Evolutionary conservation across 345 rosid genomes (phyloP), one percentile per base, ranked within the genome.

Genomic region (Aurinia saxatilis): DNA sequence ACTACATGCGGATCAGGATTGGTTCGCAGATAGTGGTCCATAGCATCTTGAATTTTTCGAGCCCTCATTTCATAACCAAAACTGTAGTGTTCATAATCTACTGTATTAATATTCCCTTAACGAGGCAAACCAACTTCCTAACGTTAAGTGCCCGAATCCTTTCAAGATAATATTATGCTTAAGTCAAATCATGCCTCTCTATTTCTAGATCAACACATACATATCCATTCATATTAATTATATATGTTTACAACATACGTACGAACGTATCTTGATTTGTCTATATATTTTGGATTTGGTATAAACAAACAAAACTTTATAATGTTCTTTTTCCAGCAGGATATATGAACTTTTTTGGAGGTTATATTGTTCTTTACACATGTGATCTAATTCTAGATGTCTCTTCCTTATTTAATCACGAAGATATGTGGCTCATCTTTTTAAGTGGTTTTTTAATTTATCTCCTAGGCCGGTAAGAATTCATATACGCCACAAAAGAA

Each of bases 131-230:
- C 55, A 45, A 54, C 30, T 35, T 65, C 36, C 35, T 36, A 14
- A 36, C 21, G 30, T 56, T 27, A 36, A 46, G n/a, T 55, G 9
- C 21, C 53, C 29, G 39, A 66, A 66, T 66, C 13, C 37, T 46
- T 36, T 66, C 56, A 3, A 17, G 56, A 46, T 66, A 29, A 56
- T 36, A 36, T 37, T 17, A 57, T 56, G 71, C 57, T 66, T n/a
- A 47, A 15, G 40, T 56, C 63, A 66, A 66, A 66, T 66, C 63
- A 66, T 66, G 48, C 63, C 39, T 46, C 71, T 27, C 63, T 29
- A 56, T 25, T 46, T 45, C 25, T 44, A 54, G 70, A 44, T 45
- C 19, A 54, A 34, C 44, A 42, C 45, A 34, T 15, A 54, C 33
- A 8, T 11, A 23, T 64, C 44, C 35, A 42, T 52, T 52, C 23